These are phyloP conservation scores for Mucor ambiguus DNA, from an alignment of 371 early-diverging fungal species.

Conservation along the genomic window DNA sequence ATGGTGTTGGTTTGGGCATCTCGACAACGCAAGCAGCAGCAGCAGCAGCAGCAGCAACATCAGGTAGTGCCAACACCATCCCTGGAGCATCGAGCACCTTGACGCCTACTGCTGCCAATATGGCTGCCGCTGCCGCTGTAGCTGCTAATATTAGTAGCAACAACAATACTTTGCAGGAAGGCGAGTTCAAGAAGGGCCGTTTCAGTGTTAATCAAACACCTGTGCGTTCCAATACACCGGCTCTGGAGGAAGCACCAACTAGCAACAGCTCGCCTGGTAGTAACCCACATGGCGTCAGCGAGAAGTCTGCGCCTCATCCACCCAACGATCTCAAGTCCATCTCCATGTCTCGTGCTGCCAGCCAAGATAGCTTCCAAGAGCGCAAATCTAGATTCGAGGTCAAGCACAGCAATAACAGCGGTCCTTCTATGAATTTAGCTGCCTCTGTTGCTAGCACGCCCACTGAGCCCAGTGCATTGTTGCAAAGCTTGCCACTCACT, in stretches of 20 bases:
- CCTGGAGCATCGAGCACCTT: background rate
- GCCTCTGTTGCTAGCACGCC: slow-evolving; percentile 4
- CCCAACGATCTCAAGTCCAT: background rate
- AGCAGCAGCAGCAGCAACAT: background rate
- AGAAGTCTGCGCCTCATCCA: background rate
- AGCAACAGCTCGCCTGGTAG: background rate
- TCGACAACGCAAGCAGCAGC: background rate
- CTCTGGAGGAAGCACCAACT: background rate
- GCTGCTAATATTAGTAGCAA: slow-evolving; percentile 7
- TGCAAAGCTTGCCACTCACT: slow-evolving; percentile 26
- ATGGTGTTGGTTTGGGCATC: slow-evolving; percentile 17
- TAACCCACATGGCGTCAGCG: background rate
- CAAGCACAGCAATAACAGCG: slow-evolving; percentile 19
- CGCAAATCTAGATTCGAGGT: slow-evolving; percentile 36
- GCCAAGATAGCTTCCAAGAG: slow-evolving; percentile 26
- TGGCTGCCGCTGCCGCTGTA: background rate
- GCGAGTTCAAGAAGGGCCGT: slow-evolving; percentile 32
- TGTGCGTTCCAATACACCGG: slow-evolving; percentile 9
- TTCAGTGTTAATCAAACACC: slow-evolving; percentile 41
- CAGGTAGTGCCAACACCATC: slow-evolving; percentile 4
- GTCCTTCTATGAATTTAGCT: background rate
- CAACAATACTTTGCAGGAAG: slow-evolving; percentile 20
- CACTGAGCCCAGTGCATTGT: slow-evolving; percentile 1
- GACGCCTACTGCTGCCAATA: background rate
- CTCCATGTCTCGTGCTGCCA: slow-evolving; percentile 17